Evolutionary conservation across 768 basidiomycete species (phyloP), one percentile per base, ranked within the genome.

Genomic region (Artomyces pyxidatus): DNA sequence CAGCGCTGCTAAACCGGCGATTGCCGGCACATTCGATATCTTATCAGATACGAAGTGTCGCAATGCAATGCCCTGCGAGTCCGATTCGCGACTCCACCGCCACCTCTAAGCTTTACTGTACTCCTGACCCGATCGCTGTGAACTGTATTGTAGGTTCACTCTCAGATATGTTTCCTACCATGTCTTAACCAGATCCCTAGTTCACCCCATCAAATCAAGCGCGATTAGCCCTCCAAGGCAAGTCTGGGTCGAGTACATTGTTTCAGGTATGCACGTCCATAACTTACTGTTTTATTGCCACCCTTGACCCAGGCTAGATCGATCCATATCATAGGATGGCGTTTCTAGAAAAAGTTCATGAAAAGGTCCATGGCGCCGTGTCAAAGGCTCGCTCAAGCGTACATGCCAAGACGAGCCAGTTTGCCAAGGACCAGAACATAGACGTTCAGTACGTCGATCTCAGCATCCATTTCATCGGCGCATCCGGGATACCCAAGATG

Each of bases 401-500:
- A 9, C 65, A 63, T 32, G 60, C 63, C 10, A 50, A 63, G 11
- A 57, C 65, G 6, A 68, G 69, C 44, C 52, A 60, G 1, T 52
- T 69, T 17, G 59, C 63, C 11, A 45, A 63, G 29, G 63, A 64
- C 38, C 65, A 66, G 46, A 58, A 70, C 30, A 63, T 69, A 5
- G 51, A 56, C 7, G 68, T 68, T 27, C 69, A 64, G n/a, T 79
- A 74, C 53, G 73, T 81, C 17, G 81, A 85, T 59, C 59, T 84
- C 25, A 65, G 65, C 12, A 76, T 84, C 45, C 75, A 78, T 77
- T 87, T 88, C 49, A 85, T 88, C 41, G 80, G 83, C 3, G 86
- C 85, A 5, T 76, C 76, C 14, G 76, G 74, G 1, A 60, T 89
- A 23, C 84, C 86, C 0, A 81, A 73, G 71, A 77, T 84, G 74